These are phyloP conservation scores for Cryptosporidium muris DNA, from an alignment of 169 alveolate genomes.

Conservation along the genomic window DNA sequence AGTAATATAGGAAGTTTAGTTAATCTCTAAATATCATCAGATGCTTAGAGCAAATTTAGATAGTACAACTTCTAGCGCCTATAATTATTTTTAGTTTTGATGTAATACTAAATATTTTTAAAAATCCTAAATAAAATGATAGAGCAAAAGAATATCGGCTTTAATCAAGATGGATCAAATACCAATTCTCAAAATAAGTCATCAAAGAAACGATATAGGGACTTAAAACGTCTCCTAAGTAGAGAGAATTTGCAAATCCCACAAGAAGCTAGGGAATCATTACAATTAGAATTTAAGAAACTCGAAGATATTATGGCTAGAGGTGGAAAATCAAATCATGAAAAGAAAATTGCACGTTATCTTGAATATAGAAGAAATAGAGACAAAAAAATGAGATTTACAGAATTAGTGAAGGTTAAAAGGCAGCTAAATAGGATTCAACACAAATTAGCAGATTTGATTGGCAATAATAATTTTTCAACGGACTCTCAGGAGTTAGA, in stretches of 20 bases:
- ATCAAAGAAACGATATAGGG: conserved; percentile 17
- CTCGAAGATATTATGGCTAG: background rate
- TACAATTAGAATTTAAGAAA: conserved; percentile 6
- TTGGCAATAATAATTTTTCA: background rate
- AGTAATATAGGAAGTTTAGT: background rate
- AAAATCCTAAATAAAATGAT: background rate
- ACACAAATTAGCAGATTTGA: background rate
- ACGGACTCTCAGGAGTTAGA: background rate
- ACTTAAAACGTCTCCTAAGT: conserved; percentile 17
- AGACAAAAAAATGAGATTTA: conserved; percentile 66
- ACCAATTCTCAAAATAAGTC: background rate
- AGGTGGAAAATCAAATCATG: background rate
- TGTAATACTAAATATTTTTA: background rate
- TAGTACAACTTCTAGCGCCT: background rate
- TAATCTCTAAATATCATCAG: background rate
- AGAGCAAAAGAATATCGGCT: background rate
- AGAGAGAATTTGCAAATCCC: conserved; percentile 32
- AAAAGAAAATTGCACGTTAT: conserved; percentile 25
- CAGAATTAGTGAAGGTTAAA: conserved; percentile 56
- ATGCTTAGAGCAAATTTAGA: background rate
- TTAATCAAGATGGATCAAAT: background rate
- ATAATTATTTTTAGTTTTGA: background rate
- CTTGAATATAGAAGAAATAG: conserved; percentile 32
- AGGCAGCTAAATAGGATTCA: conserved; percentile 35
- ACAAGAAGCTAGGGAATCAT: conserved; percentile 4